Base-by-base conservation (phyloP, 768 basidiomycete genomes). In the Russula sp. region DNA sequence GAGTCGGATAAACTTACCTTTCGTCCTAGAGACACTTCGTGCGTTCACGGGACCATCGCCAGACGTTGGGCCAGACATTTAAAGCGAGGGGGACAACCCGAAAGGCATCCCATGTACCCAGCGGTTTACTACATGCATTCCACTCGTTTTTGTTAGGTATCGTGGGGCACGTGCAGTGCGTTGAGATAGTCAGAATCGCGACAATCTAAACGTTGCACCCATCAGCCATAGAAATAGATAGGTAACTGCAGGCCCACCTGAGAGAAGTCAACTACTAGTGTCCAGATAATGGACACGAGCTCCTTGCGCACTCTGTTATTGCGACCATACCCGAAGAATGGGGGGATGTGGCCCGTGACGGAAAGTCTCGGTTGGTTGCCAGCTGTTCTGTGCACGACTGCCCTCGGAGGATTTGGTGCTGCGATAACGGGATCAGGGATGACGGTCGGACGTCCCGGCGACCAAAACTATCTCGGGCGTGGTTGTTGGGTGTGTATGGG, bases 111-210 rank as follows among this genome's bases (percentile, higher is more conserved):
- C n/a, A n/a, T n/a, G 32, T 74, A 6, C 88, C 88, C 31, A 89
- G 71, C 8, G 88, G 87, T 16, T 83, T 79, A 50, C 77, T 77
- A 66, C 88, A 89, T 0, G 85, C 84, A 31, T 74, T 67, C 78
- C 86, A 87, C 73, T 89, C 87, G 53, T 77, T 79, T 45, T 75
- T 57, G 4, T 59, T 65, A 2, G 73, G 71, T 44, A 76, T 52
- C 0, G 72, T 76, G 2, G 81, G 82, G 65, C 82, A 86, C 65
- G 75, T 74, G 31, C 76, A 75, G 34, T 75, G 71, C 0, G 82
- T 78, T 6, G 82, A 79, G 39, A 81, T 72, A 8, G 75, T 77
- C 10, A 86, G 73, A 47, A 87, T 81, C 42, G 77, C 70, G 16
- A 79, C 71, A 40, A 82, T 77, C 87, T 89, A 63, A 42, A 18